Base-by-base conservation (phyloP, 2,329 filamentous ascomycete species). In the Amauroascus verrucosus region DNA sequence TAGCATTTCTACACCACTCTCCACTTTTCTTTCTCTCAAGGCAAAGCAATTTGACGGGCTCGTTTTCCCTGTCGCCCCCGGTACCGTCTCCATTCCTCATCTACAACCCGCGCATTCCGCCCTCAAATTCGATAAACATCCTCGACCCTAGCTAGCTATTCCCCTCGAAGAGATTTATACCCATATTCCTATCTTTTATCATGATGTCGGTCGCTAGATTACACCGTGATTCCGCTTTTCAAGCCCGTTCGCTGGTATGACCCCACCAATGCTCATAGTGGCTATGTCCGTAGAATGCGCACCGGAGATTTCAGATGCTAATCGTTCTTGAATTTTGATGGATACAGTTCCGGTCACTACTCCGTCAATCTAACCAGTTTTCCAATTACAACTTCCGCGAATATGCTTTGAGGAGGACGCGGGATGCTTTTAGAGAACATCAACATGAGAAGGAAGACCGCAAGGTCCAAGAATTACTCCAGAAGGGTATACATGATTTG, bases 321-420 rank as follows among this genome's bases (percentile, higher is more conserved):
- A 53, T 37, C 32, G 33, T 47, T 28, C 18, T 30, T 20, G 13
- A 32, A 8, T 28, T 35, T 16, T 20, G 8, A 20, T 6, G 13
- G 45, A 16, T 24, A 11, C 59, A 95, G 90, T 97, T 95, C 73
- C 90, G 93, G 61, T 91, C 91, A 65, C 77, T 98, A 63, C 77
- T 97, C 64, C 86, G 90, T 62, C 86, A 93, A 70, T 83, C 88
- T 58, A 78, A 79, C 57, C 86, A 95, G 66, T 97, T 98, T 71
- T 81, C 88, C 58, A 82, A 86, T 62, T 98, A 97, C 77, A 98
- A 97, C 74, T 98, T 96, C 78, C 83, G 93, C 73, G 91, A 96
- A 70, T 98, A 98, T 72, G 90, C 93, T 51, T 86, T 84, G 72
- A 84, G 93, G 66, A 82, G 91, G 70, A 95, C 93, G 67, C 81